A percentile compares a stretch with the other conserved stretches of the same genome.
phyloP scores from a whole-genome alignment of 225 moss, liverwort and hornwort genomes.

The Neckera pumila region DNA sequence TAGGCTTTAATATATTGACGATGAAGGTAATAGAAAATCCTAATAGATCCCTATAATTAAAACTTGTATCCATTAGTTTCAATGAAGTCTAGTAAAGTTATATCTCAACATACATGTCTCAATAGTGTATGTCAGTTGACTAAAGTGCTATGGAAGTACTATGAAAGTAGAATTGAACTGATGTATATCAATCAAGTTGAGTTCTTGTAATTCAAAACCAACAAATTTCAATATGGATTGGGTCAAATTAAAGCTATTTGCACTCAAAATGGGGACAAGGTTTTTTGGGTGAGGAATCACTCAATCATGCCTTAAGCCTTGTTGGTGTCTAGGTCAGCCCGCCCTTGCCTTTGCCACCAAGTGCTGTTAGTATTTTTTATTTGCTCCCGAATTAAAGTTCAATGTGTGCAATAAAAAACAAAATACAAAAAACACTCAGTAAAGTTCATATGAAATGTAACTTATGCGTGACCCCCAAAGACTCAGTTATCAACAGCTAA shows the following conservation, averaged over 20 bases:
- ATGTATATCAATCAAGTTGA: neutral
- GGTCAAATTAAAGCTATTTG: neutral
- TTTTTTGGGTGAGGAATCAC: neutral
- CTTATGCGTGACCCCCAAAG: neutral
- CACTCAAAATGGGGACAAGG: accelerated
- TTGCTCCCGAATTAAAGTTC: neutral
- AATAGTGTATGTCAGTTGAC: accelerated
- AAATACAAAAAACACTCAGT: neutral
- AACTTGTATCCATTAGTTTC: too few species aligned
- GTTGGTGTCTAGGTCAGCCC: neutral
- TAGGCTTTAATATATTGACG: neutral
- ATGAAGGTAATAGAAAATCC: neutral
- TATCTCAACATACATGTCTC: neutral
- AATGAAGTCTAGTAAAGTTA: neutral
- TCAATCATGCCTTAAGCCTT: neutral
- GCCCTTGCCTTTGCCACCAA: neutral
- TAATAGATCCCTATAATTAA: neutral
- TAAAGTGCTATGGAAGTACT: neutral
- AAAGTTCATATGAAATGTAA: neutral
- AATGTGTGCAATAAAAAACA: neutral
- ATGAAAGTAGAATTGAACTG: neutral
- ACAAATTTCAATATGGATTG: neutral
- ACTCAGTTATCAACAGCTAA: neutral
- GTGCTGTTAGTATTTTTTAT: neutral
- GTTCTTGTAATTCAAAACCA: neutral